Evolutionary conservation across 495 filamentous ascomycete species (phyloP), one percentile per base, ranked within the genome.

Genomic region (Tuber indicum): DNA sequence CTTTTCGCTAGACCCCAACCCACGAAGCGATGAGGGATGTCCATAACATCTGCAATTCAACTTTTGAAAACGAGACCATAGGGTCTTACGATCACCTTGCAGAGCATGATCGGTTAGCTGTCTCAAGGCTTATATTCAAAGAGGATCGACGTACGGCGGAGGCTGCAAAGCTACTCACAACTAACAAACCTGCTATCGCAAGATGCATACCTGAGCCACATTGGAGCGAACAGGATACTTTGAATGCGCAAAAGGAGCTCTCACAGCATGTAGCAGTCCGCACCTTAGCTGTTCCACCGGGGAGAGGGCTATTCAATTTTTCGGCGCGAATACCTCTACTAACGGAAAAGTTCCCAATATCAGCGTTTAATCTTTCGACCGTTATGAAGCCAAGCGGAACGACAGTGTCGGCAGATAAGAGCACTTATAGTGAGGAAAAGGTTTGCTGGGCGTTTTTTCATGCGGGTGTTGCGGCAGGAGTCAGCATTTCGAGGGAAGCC

Each of bases 371-470:
- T 71, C 87, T 97, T 45, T 91, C 90, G 72, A 97, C 94, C 79
- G 85, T 94, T 19, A 94, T 99, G 88, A 94, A 93, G 79, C 96
- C 96, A 21, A 90, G 92, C 69, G 94, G 95, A 80, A 93, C 92
- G 58, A 96, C 92, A 14, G 91, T 98, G 23, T 92, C 91, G 42
- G 93, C 94, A 14, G 96, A 99, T 81, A 91, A 93, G 80, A 87
- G 85, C 36, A 86, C 90, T 2, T 96, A 94, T 79, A 93, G 91
- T 0, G 96, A 99, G 84, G 96, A 99, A 84, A 98, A 97, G 85
- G 91, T 96, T 26, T 92, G 91, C 83, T 99, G 96, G 96, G 96
- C 95, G 0, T 99, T 97, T 85, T 99, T 99, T 86, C 94, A 99
- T 85, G 92, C 94, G 76, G 96, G 96, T 46, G 96, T 97, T 36